These are phyloP conservation scores for Forsythia viridissima DNA, from an alignment of 257 asterid genomes.

Conservation along the genomic window DNA sequence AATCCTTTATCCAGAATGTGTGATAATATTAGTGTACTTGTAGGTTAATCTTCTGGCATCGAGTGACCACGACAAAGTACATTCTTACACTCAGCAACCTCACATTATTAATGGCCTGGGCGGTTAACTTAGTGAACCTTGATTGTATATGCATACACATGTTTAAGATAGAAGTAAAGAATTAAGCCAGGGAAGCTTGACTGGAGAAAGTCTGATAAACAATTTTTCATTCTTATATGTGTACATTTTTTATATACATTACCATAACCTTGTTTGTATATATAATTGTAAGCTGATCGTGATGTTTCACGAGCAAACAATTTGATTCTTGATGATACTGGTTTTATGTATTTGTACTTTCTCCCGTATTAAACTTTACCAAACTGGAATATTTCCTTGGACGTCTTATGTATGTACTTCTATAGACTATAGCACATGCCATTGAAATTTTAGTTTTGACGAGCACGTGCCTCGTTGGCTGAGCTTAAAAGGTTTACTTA, in stretches of 20 bases:
- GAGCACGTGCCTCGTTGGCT: background rate
- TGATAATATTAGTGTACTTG: conserved; percentile 32
- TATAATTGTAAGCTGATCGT: background rate
- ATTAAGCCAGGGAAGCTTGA: background rate
- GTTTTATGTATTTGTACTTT: background rate
- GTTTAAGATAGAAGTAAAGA: background rate
- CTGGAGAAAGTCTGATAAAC: background rate
- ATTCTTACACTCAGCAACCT: conserved; percentile 36
- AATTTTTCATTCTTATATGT: background rate
- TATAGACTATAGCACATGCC: no score
- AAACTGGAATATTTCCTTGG: no score
- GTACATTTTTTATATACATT: background rate
- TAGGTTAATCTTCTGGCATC: conserved; percentile 78
- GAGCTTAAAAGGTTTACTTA: background rate
- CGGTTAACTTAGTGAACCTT: conserved; percentile 43
- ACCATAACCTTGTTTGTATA: background rate
- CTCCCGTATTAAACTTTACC: background rate
- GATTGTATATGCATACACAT: background rate
- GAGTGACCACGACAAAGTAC: conserved; percentile 48
- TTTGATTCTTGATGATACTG: background rate
- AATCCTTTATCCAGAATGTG: background rate
- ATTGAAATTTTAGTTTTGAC: background rate
- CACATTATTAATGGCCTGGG: conserved; percentile 58
- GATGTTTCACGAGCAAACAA: background rate
- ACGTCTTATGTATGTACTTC: no score